phyloP scores from a whole-genome alignment of 169 alveolate species.

The Eimeria sp. region DNA sequence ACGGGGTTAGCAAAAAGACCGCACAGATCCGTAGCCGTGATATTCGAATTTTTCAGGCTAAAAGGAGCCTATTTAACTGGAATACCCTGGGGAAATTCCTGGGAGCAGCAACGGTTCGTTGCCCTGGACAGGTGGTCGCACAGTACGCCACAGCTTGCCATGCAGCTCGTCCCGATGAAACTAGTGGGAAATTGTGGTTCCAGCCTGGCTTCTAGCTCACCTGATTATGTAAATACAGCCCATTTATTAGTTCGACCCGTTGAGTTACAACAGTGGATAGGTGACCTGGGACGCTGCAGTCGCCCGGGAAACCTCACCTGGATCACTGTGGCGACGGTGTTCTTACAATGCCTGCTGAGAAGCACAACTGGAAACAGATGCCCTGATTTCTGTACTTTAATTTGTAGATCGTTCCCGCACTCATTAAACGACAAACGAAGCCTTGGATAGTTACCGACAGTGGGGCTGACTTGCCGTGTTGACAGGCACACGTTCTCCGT shows the following conservation, averaged over 20 bases:
- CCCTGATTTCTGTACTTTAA: neutral
- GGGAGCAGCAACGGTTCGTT: neutral
- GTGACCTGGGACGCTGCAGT: conserved; percentile 26
- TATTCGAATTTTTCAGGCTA: neutral
- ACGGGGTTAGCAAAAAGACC: neutral
- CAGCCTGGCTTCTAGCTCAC: neutral
- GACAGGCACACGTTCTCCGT: neutral
- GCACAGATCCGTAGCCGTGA: neutral
- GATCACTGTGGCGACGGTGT: neutral
- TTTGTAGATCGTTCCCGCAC: conserved; percentile 19
- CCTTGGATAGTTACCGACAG: neutral
- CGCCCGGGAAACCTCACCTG: neutral
- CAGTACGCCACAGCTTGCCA: neutral
- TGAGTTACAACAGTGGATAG: neutral
- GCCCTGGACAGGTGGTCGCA: neutral
- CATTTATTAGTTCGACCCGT: neutral
- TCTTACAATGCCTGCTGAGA: neutral
- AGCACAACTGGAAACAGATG: neutral
- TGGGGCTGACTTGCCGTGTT: conserved; percentile 30
- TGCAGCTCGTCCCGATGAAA: neutral
- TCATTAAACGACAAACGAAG: neutral
- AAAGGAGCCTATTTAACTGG: neutral
- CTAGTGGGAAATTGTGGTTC: neutral
- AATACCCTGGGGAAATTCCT: neutral
- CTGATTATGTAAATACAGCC: neutral